phyloP scores from a whole-genome alignment of 2,329 filamentous ascomycete genomes.

The Nemania serpens region DNA sequence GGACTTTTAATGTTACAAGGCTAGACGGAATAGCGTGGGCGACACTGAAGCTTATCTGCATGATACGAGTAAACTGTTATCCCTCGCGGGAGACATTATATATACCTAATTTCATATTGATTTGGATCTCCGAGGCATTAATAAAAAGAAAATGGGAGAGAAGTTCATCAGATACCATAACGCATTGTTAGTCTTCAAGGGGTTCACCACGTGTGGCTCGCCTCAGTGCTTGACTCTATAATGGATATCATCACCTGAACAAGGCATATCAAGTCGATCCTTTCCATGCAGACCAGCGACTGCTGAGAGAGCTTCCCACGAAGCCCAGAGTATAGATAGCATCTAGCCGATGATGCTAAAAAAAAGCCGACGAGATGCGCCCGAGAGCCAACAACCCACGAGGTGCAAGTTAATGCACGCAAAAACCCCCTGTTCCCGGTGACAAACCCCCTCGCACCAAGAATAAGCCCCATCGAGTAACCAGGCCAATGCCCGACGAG shows the following conservation, averaged over 20 bases:
- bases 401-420: too few relatives aligned
- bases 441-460: constrained; percentile 86
- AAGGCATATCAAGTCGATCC: constrained; percentile 12
- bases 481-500: constrained; percentile 47
- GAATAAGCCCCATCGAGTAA: constrained; percentile 99
- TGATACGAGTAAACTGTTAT: constrained; percentile 10
- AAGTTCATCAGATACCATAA: constrained; percentile 55
- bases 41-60: neutral
- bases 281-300: constrained; percentile 26
- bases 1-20: neutral
- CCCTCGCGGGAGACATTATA: constrained; percentile 14
- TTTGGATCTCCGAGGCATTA: too few relatives aligned
- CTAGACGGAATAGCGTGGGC: neutral
- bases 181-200: constrained; percentile 53
- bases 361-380: constrained; percentile 6
- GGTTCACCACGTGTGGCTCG: constrained; percentile 47
- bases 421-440: constrained; percentile 51
- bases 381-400: neutral
- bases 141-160: neutral
- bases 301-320: constrained; percentile 36
- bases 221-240: constrained; percentile 99
- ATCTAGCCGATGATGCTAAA: constrained; percentile 29
- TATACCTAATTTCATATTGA: constrained; percentile 6
- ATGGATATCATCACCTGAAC: constrained; percentile 88
- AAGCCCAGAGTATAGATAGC: constrained; percentile 43